These are phyloP conservation scores for Heliocybe sulcata DNA, from an alignment of 1,284 basidiomycete species.

Conservation along the genomic window DNA sequence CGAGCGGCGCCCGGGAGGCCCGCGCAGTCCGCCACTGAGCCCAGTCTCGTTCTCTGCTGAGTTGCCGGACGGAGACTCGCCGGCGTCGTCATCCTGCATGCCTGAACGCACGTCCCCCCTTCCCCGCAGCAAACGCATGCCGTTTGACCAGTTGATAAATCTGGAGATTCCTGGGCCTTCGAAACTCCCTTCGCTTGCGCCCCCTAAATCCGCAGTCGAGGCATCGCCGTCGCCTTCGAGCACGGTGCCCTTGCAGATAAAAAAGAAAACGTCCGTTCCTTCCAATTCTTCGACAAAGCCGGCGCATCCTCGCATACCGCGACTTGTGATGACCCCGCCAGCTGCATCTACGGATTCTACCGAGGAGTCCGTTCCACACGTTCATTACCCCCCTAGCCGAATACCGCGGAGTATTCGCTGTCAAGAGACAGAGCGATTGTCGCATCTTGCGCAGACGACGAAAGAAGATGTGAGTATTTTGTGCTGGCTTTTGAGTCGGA, in stretches of 20 bases:
- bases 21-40: conserved; percentile 56
- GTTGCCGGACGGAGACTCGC: conserved; percentile 21
- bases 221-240: conserved; percentile 12
- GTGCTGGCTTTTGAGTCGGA: background rate
- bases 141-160: conserved; percentile 45
- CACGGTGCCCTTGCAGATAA: conserved; percentile 71
- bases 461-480: conserved; percentile 54
- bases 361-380: background rate
- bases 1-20: conserved; percentile 60
- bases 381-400: background rate
- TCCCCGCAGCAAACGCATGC: conserved; percentile 61
- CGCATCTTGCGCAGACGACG: conserved; percentile 43
- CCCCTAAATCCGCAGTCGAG: conserved; percentile 8
- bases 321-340: conserved; percentile 17
- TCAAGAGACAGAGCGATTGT: background rate
- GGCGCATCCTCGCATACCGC: conserved; percentile 28
- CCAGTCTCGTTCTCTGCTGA: conserved; percentile 19
- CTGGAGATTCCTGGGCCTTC: conserved; percentile 23
- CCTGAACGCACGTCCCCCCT: conserved; percentile 31
- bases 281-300: conserved; percentile 19
- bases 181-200: no score
- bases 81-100: conserved; percentile 16
- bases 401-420: background rate
- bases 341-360: conserved; percentile 3
- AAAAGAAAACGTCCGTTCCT: conserved; percentile 65